Base-by-base conservation (phyloP, 768 basidiomycete genomes). In the Trametes elegans region DNA sequence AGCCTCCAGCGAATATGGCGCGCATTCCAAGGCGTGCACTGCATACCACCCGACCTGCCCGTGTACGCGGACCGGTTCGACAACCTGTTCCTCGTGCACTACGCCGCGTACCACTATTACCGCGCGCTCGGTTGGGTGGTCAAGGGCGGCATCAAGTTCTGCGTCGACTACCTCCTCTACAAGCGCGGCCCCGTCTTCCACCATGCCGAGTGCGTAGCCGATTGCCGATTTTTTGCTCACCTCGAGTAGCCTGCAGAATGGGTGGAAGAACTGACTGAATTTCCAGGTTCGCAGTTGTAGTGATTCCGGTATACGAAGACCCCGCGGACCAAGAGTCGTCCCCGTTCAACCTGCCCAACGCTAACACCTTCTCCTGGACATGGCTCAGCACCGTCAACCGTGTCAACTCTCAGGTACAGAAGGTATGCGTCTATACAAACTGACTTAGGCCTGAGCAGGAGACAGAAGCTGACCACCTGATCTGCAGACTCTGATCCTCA, bases 321-420 rank as follows among this genome's bases (percentile, higher is more conserved):
- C 79, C 83, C 0, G 73, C 75, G 44, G 95, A 98, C 67, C 80
- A 81, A 55, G 72, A 75, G 21, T 68, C 76, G 0, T 93, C 89
- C 3, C 80, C 83, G 0, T 82, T 87, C 61, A 69, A 78, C 21
- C 74, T 90, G 2, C 80, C 81, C 55, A 89, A 91, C 50, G 71
- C 81, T 2, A 72, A 79, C 18, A 89, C 90, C 2, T 90, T 91
- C 65, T 76, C 86, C 9, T 99, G 97, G 97, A 81, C 90, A 11
- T 98, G 94, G 95, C 79, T 99, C 26, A 93, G 92, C 71, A 99
- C 97, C 1, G 82, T 99, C 58, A 98, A 97, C 67, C 84, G 97
- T 32, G 96, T 98, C 11, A 98, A 96, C 69, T 86, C 92, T 0
- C 93, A 97, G 67, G 96, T 98, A 4, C 93, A 94, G 72, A 99